Percentiles rank a stretch among this genome's conserved stretches.
phyloP scores from a whole-genome alignment of 345 rosid species.

The Ceriops decandra region DNA sequence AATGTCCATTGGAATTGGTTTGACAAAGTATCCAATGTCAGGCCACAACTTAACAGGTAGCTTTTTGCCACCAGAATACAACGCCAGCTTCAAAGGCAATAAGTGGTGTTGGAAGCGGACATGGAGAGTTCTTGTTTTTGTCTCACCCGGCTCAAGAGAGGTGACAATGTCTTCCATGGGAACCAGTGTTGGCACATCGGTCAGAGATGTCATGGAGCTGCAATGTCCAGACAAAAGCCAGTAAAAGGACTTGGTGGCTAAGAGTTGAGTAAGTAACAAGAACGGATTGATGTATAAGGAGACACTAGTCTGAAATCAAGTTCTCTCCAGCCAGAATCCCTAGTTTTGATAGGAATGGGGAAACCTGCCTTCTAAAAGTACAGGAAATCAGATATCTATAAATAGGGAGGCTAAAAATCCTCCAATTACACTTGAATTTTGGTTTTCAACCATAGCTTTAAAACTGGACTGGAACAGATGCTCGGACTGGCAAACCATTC shows the following conservation, averaged over 20 bases:
- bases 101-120: constrained; percentile 90
- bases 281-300: too few relatives aligned
- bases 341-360: too few relatives aligned
- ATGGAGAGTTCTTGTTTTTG: constrained; percentile 49
- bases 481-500: too few relatives aligned
- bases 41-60: constrained; percentile 81
- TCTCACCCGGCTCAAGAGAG: constrained; percentile 66
- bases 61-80: constrained; percentile 52
- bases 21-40: constrained; percentile 92
- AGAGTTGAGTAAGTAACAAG: constrained; percentile 2
- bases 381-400: too few relatives aligned
- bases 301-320: too few relatives aligned
- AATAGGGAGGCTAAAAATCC: too few relatives aligned
- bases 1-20: constrained; percentile 62
- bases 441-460: too few relatives aligned
- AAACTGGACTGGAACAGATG: too few relatives aligned
- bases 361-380: too few relatives aligned
- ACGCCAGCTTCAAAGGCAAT: constrained; percentile 68
- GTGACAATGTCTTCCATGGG: constrained; percentile 59
- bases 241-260: constrained; percentile 8
- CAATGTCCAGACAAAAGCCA: constrained; percentile 23
- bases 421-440: too few relatives aligned
- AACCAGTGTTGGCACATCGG: constrained; percentile 52
- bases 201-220: constrained; percentile 43
- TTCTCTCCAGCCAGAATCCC: too few relatives aligned